Evolutionary conservation across 2,329 filamentous ascomycete genomes (phyloP), one percentile per base, ranked within the genome.

Genomic region (Diplodia intermedia): DNA sequence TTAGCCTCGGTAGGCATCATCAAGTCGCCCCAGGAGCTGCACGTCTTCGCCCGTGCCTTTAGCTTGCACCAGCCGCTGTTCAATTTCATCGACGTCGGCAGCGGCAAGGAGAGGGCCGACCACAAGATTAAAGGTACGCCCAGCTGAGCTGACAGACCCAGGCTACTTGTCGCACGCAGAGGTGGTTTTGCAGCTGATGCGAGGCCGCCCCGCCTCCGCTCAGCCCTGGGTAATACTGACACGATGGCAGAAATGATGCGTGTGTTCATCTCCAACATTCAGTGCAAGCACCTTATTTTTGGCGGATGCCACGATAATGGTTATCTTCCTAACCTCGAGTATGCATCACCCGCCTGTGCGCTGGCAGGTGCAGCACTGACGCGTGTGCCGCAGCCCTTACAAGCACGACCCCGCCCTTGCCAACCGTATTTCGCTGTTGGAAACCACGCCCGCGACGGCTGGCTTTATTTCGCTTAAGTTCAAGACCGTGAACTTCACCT

Each of bases 231-330:
- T 40, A 20, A n/a, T 54, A 33, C 55, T 69, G 36, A 67, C 38
- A 20, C 4, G 8, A 29, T 4, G 8, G 68, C 71, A 76, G 82
- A 83, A 76, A 82, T 80, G 71, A 77, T 84, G 62, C 78, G 81
- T 54, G 77, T 82, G 2, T 83, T 82, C 73, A 75, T 82, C 69
- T 76, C 79, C 52, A 83, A 82, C 67, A 74, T 79, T 18, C 82
- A 82, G 50, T 82, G 81, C 74, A 81, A 79, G 68, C 80, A 82
- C 68, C 80, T 84, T 71, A 78, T 83, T 70, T 84, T 84, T 69
- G 82, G 80, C 23, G 82, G 81, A 8, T 82, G 80, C 69, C 80
- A 82, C 67, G 82, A 84, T 72, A 79, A 80, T 53, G 82, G 82
- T 38, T 83, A 81, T 69, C 76, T 83, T 38, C 75, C 80, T 26